Conservation (phyloP, 2,329 filamentous ascomycete species). For the Pyricularia pennisetigena region DNA sequence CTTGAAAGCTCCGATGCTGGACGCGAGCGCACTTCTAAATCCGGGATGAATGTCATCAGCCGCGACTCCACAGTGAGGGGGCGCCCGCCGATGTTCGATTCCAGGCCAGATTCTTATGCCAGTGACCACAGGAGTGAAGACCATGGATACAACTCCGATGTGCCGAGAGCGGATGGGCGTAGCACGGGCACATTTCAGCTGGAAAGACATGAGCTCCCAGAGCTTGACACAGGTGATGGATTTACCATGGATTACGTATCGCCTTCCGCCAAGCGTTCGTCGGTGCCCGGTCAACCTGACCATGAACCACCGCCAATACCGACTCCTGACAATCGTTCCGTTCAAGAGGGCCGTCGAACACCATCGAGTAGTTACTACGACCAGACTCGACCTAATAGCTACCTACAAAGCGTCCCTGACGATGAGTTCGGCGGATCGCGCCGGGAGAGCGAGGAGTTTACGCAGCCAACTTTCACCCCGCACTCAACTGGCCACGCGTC, state of each 20-base stretch:
- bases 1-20: conserved; percentile 40
- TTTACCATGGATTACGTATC: conserved; percentile 38
- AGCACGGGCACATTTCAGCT: neutral
- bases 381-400: conserved; percentile 30
- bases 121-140: conserved; percentile 13
- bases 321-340: conserved; percentile 20
- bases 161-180: neutral
- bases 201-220: conserved; percentile 33
- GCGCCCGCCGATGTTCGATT: conserved; percentile 12
- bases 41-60: conserved; percentile 5
- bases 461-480: conserved; percentile 30
- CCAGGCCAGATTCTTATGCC: conserved; percentile 18
- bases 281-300: conserved; percentile 26
- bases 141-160: conserved; percentile 7
- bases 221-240: conserved; percentile 39
- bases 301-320: conserved; percentile 43
- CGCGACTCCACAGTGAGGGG: conserved; percentile 2
- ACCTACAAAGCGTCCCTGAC: conserved; percentile 29
- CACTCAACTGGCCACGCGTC: conserved; percentile 38
- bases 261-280: neutral
- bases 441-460: conserved; percentile 34
- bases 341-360: conserved; percentile 18
- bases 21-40: conserved; percentile 11
- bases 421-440: conserved; percentile 31
- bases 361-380: conserved; percentile 30